Evolutionary conservation across 2,329 filamentous ascomycete genomes (phyloP).

Genomic region (Aspergillus sp.): DNA sequence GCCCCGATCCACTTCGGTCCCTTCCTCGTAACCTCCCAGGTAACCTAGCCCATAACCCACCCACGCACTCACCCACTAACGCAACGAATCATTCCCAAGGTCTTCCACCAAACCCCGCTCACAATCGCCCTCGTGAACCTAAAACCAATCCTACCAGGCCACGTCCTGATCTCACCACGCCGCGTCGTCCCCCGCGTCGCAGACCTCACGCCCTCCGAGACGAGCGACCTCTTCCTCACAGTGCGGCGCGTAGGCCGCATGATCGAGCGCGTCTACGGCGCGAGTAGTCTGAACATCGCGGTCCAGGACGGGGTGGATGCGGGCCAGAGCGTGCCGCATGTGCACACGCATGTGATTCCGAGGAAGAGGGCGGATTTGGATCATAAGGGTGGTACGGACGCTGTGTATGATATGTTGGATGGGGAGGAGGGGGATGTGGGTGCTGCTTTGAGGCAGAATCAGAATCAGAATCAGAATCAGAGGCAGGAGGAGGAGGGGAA

Average conservation of each 20-base stretch:
- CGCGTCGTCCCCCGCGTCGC: constrained; percentile 68
- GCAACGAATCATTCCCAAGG: constrained; percentile 51
- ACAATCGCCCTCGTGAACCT: constrained; percentile 92
- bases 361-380: constrained; percentile 61
- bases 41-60: constrained; percentile 30
- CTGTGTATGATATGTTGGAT: constrained; percentile 80
- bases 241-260: constrained; percentile 80
- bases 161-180: constrained; percentile 84
- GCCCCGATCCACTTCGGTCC: constrained; percentile 67
- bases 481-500: constrained; percentile 33
- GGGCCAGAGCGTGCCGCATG: constrained; percentile 89
- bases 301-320: constrained; percentile 91
- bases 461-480: constrained; percentile 7
- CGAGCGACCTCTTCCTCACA: constrained; percentile 82
- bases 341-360: constrained; percentile 91
- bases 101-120: constrained; percentile 78
- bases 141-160: constrained; percentile 88
- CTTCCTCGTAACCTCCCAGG: constrained; percentile 74
- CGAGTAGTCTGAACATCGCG: constrained; percentile 83
- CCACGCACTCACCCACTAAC: not conserved
- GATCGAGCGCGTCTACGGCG: constrained; percentile 62
- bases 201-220: constrained; percentile 70
- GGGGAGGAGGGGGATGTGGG: constrained; percentile 82
- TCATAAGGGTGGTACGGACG: constrained; percentile 62
- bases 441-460: constrained; percentile 53